Base-by-base conservation (phyloP, 257 asterid species). In the Parsonsia alboflavescens region DNA sequence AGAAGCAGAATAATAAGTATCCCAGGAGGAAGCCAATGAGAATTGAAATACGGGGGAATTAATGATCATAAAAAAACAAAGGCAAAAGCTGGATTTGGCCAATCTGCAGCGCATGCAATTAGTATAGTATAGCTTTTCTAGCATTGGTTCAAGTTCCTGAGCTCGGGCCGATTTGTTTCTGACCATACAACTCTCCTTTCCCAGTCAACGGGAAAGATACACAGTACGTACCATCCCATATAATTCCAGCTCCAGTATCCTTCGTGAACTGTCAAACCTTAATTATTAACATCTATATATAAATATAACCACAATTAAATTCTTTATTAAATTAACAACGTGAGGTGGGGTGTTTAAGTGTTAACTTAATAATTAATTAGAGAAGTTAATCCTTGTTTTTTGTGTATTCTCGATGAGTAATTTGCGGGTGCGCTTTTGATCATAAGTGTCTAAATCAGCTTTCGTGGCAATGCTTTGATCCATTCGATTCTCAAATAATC, bases 21-120 rank as follows among this genome's bases (percentile, higher is more conserved):
- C 84, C 82, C 82, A 84, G 85, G 39, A 33, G 39, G 39, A 80
- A 87, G 85, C 93, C 95, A 89, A 86, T 81, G 84, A 86, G 85
- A 81, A 75, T 77, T 82, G 80, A 84, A 84, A 80, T 80, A 77
- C 84, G 85, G 90, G 75, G 81, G 46, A 75, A n/a, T n/a, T n/a
- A 65, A 74, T 78, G 80, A 82, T 33, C 39, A 33, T 3, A 33
- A 33, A 33, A 1, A n/a, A n/a, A n/a, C n/a, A n/a, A n/a, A n/a
- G n/a, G n/a, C n/a, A 33, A 33, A 33, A 33, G 39, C 1, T 1
- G 39, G 39, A 33, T 33, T 33, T 33, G 39, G 39, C 39, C 39
- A 73, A 78, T 45, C n/a, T n/a, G n/a, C n/a, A n/a, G n/a, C n/a
- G n/a, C n/a, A n/a, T n/a, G n/a, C n/a, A n/a, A n/a, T n/a, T n/a